Base-by-base conservation (phyloP, 306 rosid species). In the Lathyrus sativus region DNA sequence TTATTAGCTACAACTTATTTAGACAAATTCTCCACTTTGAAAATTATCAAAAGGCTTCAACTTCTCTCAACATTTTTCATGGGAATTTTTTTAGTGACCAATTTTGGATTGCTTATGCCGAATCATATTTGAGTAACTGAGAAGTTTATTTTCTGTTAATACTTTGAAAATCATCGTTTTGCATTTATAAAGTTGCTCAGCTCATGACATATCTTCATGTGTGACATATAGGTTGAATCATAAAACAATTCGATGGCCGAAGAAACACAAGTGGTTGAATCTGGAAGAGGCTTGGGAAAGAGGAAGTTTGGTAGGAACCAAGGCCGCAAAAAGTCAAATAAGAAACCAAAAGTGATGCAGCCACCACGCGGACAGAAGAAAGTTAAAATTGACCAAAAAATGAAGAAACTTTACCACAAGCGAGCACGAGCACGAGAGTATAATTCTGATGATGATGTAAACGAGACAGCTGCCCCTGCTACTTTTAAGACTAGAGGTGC, bases 401-500 rank as follows among this genome's bases (percentile, higher is more conserved):
- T 91, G 97, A 84, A 84, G 89, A 91, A 90, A 75, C 84, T 95
- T n/a, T 85, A 70, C 54, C 80, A 70, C 42, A 95, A 91, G 86
- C 81, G 99, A 28, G 97, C 92, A 2, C 81, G 99, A 28, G 97
- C 92, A 2, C 83, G 85, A 1, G 89, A 84, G 45, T 95, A 95
- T 82, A 80, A 95, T 79, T 95, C 97, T 12, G 97, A 90, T 9
- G 92, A 26, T 26, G 29, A 86, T 39, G 93, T 70, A 2, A 81
- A 68, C 0, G 81, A 68, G 70, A 43, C 50, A 48, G 46, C 66
- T 37, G 78, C 74, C 53, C 74, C 78, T 18, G 71, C 43, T 9
- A 18, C 73, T 51, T 5, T 13, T 41, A 53, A 50, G 58, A 26
- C 17, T 66, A 63, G 39, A 38, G 19, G 10, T 12, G 37, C 59